Conservation (phyloP, 345 rosid genomes). For the Populus alba region DNA sequence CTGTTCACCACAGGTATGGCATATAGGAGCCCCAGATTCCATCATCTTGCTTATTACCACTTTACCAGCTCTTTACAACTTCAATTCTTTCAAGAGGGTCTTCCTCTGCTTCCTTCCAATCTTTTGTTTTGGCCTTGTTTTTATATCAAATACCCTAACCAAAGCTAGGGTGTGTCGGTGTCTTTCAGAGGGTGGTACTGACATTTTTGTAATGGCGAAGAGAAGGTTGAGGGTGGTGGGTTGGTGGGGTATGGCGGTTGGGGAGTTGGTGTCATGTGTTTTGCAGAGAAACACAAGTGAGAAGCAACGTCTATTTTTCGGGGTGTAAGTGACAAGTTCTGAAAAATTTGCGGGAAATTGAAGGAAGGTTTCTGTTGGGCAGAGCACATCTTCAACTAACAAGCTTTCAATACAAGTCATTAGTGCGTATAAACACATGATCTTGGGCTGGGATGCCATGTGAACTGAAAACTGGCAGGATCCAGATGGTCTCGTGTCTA, state of each 20-base stretch:
- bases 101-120: slow-evolving; percentile 1
- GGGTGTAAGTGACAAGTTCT: slow-evolving; percentile 6
- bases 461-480: neutral
- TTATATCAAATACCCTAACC: slow-evolving; percentile 28
- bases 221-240: slow-evolving; percentile 27
- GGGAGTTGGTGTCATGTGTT: slow-evolving; percentile 49
- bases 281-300: slow-evolving; percentile 28
- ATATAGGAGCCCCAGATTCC: slow-evolving; percentile 68
- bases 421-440: neutral
- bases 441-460: neutral
- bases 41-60: slow-evolving; percentile 45
- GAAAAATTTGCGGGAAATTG: slow-evolving; percentile 56
- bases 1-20: slow-evolving; percentile 83
- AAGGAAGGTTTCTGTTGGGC: slow-evolving; percentile 58
- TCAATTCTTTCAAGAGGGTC: slow-evolving; percentile 1
- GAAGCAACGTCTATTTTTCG: slow-evolving; percentile 14
- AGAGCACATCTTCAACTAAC: slow-evolving; percentile 44
- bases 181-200: slow-evolving; percentile 22
- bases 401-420: slow-evolving; percentile 20
- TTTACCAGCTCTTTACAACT: neutral
- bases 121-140: slow-evolving; percentile 9
- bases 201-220: slow-evolving; percentile 26
- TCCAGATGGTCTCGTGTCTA: neutral
- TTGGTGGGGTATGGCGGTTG: slow-evolving; percentile 55
- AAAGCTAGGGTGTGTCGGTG: slow-evolving; percentile 8